phyloP scores from a whole-genome alignment of 2,329 filamentous ascomycete genomes.

The Fusarium chlamydosporum region DNA sequence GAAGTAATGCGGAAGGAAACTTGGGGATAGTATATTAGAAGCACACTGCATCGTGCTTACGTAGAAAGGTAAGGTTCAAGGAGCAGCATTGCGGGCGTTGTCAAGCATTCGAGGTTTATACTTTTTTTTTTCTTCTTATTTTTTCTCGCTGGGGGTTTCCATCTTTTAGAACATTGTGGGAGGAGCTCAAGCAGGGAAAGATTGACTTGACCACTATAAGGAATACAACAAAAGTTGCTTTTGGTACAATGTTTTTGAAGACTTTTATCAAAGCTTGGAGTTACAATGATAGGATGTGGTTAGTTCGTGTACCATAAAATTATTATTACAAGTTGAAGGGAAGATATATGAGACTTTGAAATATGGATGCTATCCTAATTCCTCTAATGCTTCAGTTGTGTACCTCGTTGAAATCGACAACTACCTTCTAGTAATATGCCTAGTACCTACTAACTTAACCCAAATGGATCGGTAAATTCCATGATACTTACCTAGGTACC shows the following conservation, averaged over 20 bases:
- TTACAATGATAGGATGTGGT: constrained; percentile 15
- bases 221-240: constrained; percentile 48
- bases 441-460: no score
- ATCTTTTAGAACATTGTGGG: constrained; percentile 20
- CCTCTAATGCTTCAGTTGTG: no score
- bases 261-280: neutral
- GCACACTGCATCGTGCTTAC: constrained; percentile 40
- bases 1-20: constrained; percentile 54
- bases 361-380: no score
- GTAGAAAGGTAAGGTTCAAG: constrained; percentile 50
- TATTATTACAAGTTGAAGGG: neutral
- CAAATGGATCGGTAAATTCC: no score
- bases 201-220: constrained; percentile 45
- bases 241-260: constrained; percentile 17
- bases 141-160: constrained; percentile 12
- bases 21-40: constrained; percentile 46
- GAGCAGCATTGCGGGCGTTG: constrained; percentile 48
- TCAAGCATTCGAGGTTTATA: constrained; percentile 41
- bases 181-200: constrained; percentile 39
- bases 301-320: neutral
- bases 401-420: no score
- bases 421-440: no score
- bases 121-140: constrained; percentile 20
- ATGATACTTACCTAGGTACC: no score
- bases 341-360: neutral